Evolutionary conservation across 257 asterid species (phyloP).

Genomic region (Gentiana straminea): DNA sequence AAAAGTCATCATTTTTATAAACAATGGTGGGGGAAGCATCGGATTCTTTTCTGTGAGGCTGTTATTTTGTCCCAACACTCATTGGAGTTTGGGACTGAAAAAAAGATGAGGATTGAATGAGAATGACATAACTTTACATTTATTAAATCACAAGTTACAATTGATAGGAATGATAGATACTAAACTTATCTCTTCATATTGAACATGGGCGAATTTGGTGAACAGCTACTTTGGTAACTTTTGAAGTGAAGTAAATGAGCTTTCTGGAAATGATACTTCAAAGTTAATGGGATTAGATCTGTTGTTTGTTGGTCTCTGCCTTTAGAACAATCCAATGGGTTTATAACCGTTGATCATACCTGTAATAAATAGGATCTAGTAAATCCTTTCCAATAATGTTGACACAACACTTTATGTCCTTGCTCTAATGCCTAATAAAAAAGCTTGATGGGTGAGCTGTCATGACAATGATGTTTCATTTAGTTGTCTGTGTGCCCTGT

Average conservation of each 20-base stretch:
- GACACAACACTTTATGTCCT: not conserved
- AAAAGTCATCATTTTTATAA: not conserved
- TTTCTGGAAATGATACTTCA: too few relatives aligned
- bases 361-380: too few relatives aligned
- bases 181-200: not conserved
- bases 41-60: too few relatives aligned
- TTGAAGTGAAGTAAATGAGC: not conserved
- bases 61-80: too few relatives aligned
- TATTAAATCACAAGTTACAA: not conserved
- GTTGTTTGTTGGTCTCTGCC: too few relatives aligned
- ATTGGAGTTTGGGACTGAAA: not conserved
- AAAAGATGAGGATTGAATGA: too few relatives aligned
- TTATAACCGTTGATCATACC: too few relatives aligned
- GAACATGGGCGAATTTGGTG: not conserved
- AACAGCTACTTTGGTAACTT: not conserved
- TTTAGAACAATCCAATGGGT: too few relatives aligned
- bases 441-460: conserved; percentile 30
- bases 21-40: too few relatives aligned
- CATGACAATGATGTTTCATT: conserved; percentile 22
- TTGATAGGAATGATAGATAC: not conserved
- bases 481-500: conserved; percentile 6
- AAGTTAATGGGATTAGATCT: too few relatives aligned
- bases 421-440: not conserved
- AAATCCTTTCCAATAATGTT: too few relatives aligned
- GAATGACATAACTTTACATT: too few relatives aligned